Evolutionary conservation across 1,284 basidiomycete species (phyloP).

Genomic region (Cutaneotrichosporon mucoides): DNA sequence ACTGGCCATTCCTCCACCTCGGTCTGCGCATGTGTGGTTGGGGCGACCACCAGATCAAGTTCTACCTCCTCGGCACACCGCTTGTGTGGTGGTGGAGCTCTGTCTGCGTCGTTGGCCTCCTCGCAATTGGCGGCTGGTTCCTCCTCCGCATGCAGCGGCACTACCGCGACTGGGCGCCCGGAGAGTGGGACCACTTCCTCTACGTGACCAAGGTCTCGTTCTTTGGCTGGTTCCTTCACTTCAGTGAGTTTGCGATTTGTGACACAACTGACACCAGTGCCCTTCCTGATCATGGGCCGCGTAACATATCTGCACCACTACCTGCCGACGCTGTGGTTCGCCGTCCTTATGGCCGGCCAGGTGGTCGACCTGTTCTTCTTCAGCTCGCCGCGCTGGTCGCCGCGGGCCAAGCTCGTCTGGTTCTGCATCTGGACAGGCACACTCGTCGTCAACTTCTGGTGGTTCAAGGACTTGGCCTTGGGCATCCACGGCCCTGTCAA

Average conservation of each 20-base stretch:
- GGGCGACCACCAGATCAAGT: conserved; percentile 83
- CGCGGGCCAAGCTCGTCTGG: conserved; percentile 63
- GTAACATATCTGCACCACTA: conserved; percentile 54
- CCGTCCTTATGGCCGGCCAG: conserved; percentile 86
- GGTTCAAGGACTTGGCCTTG: conserved; percentile 84
- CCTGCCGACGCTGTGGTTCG: conserved; percentile 92
- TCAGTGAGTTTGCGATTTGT: conserved; percentile 55
- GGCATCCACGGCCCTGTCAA: conserved; percentile 81
- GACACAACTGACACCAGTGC: conserved; percentile 55
- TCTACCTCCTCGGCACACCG: conserved; percentile 89
- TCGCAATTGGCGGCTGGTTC: conserved; percentile 63
- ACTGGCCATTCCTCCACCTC: conserved; percentile 88
- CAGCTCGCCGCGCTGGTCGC: conserved; percentile 60
- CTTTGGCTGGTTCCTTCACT: conserved; percentile 90
- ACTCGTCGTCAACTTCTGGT: conserved; percentile 82
- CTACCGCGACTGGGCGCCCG: conserved; percentile 83
- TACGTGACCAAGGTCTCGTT: conserved; percentile 89
- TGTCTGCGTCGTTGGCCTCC: conserved; percentile 60
- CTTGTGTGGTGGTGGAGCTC: conserved; percentile 86
- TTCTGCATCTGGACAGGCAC: conserved; percentile 62
- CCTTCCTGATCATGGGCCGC: conserved; percentile 94
- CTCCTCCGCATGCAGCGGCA: conserved; percentile 79
- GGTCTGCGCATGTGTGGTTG: conserved; percentile 97
- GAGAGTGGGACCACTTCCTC: conserved; percentile 92
- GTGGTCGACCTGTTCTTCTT: conserved; percentile 90